These are phyloP conservation scores for Acanthamoeba castellanii DNA, from an alignment of 208 protist genomes.

Conservation along the genomic window DNA sequence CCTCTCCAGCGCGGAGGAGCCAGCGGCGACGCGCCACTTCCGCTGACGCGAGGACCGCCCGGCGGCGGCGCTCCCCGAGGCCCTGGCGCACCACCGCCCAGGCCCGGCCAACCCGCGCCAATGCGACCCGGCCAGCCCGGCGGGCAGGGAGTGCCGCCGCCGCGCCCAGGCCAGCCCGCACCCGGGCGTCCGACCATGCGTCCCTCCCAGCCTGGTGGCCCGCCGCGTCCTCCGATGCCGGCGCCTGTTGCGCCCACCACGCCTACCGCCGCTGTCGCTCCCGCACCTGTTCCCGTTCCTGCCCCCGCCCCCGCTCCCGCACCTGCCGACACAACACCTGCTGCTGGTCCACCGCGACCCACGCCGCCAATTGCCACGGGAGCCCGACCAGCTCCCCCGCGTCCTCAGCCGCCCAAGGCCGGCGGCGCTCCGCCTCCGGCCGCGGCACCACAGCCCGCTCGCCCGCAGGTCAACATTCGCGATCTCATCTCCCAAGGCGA, in stretches of 20 bases:
- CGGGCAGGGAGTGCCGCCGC: no score
- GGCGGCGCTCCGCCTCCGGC: neutral
- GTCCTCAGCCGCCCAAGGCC: neutral
- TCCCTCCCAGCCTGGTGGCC: neutral
- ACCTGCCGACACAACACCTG: neutral
- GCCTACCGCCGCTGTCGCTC: no score
- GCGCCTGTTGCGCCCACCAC: no score
- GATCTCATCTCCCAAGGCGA: conserved; percentile 43
- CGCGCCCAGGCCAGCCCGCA: neutral
- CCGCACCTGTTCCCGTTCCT: no score
- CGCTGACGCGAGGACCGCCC: neutral
- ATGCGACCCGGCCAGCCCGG: neutral
- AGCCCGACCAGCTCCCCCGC: neutral
- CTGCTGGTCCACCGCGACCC: neutral
- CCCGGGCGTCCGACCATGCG: neutral
- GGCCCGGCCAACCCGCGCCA: neutral
- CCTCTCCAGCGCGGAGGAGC: neutral
- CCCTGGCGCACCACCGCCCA: neutral
- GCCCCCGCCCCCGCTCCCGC: no score
- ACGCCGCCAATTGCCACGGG: neutral
- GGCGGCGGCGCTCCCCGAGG: neutral
- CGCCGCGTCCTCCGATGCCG: no score
- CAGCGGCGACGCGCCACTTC: neutral
- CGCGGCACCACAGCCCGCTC: neutral
- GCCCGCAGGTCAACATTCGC: neutral